Evolutionary conservation across 2,329 filamentous ascomycete species (phyloP), one percentile per base, ranked within the genome.

Genomic region (Sporothrix brunneoviolacea): DNA sequence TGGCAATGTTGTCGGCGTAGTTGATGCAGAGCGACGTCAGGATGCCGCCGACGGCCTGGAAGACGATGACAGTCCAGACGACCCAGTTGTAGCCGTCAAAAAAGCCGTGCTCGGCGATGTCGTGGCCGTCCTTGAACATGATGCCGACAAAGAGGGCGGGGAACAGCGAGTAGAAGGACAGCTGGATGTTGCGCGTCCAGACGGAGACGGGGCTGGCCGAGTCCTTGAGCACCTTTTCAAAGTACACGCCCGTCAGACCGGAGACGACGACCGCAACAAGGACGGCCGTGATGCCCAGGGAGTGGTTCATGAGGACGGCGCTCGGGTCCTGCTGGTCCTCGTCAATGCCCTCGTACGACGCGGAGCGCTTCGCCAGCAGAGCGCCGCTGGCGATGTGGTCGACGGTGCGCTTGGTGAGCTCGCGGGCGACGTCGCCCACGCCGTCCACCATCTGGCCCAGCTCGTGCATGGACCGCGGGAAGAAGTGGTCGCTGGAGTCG

Each of bases 31-130:
- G 75, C 2, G 86, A 86, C 9, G 88, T 84, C n/a, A 95, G 71
- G 24, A 97, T 78, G 21, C 91, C 93, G 28, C 91, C 91, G 32
- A 84, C 69, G 1, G 91, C 87, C 65, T 98, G 93, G 53, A 93
- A 77, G 6, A 82, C 64, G 58, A 97, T 87, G 4, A 90, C 86
- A 5, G 82, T 75, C 90, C 91, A 96, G 3, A 97, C 91, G 18
- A 91, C 76, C 75, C 81, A 86, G 64, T 95, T 96, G 69, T 97
- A 98, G 3, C 93, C 93, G 51, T 87, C 85, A 59, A 98, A 97
- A 68, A 97, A 95, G 12, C 93, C 93, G 55, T 88, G 82, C 65
- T 85, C 81, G 22, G 84, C 77, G 56, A 98, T 90, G 36, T 86
- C 84, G 54, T 83, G 80, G 22, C 91, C 93, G 58, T 98, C 93